Base-by-base conservation (phyloP, 192 early-diverging fungal genomes). In the Coemansia sp. region DNA sequence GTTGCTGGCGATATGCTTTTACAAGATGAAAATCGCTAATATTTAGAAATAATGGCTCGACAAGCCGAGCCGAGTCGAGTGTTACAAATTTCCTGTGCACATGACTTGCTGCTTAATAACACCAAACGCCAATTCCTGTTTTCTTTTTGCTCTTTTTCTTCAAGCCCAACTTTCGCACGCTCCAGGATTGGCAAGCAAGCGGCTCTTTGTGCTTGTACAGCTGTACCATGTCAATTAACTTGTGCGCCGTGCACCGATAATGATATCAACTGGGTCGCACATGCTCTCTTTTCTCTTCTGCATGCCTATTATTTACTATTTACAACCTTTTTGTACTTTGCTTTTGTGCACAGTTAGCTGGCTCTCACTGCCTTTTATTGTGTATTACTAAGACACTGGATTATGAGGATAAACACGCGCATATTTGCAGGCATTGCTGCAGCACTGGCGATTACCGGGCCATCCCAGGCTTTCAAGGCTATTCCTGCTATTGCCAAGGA, bases 381-480 rank as follows among this genome's bases (percentile, higher is more conserved):
- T 53, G 2, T 33, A 29, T 30, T n/a, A 33, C 16, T 29, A 25
- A 7, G 8, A 25, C 16, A 34, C 31, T 7, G 5, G 33, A 29
- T 23, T 16, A 64, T 64, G 63, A 28, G n/a, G 16, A 18, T 43
- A 23, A n/a, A 34, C 21, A 23, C 18, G 18, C 52, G 52, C 6
- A 42, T 52, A 15, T 15, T 64, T 53, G 26, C n/a, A 7, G 33
- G 49, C n/a, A 42, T 42, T 64, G 49, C 57, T 64, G 49, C 39
- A 28, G 42, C 26, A n/a, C 53, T 56, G 18, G 28, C 53, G 2
- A 33, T 16, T 33, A 7, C 33, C n/a, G 30, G 30, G 28, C 16
- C 53, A 6, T 21, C 58, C 0, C 58, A 39, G 9, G 39, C 57
- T 34, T 20, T 30, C 15, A 42, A 4, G 5, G 0, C 37, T 57